A percentile compares a stretch with the other conserved stretches of the same genome.
Evolutionary conservation across 805 yeast genomes (phyloP).

Genomic region (Ogataea trehaloabstinens): DNA sequence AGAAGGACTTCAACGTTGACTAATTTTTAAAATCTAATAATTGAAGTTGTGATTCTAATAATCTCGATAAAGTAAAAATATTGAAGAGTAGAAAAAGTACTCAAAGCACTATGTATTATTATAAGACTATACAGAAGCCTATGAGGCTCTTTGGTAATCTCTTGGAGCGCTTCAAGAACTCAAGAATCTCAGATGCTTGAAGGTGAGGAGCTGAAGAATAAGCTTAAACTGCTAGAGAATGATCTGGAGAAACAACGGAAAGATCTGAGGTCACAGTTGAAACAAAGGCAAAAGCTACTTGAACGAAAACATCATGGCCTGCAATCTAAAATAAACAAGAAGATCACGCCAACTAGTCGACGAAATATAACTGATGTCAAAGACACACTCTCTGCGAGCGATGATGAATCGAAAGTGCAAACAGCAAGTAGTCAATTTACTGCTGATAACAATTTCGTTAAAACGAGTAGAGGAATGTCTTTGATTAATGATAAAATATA

Average conservation of each 20-base stretch:
- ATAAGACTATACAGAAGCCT: too few relatives aligned
- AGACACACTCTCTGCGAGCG: not conserved
- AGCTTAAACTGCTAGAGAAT: constrained; percentile 19
- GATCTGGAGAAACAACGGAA: constrained; percentile 18
- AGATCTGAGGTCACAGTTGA: constrained; percentile 16
- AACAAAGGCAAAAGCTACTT: constrained; percentile 11
- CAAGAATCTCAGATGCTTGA: too few relatives aligned
- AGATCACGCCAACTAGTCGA: not conserved
- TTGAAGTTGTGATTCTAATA: too few relatives aligned
- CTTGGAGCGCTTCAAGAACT: too few relatives aligned
- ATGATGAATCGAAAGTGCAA: not conserved
- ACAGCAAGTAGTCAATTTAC: not conserved
- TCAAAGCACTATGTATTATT: too few relatives aligned
- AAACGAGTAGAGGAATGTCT: constrained; percentile 37
- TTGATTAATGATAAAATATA: constrained; percentile 38
- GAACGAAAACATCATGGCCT: constrained; percentile 8
- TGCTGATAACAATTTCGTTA: constrained; percentile 8
- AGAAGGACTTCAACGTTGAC: too few relatives aligned
- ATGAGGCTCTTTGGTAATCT: too few relatives aligned
- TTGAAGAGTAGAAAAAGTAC: too few relatives aligned
- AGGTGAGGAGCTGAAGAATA: constrained; percentile 15
- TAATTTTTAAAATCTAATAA: too few relatives aligned
- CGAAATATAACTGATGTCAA: not conserved
- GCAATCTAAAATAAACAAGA: not conserved
- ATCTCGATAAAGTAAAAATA: too few relatives aligned